Evolutionary conservation across 148 eudicot species (phyloP), one percentile per base, ranked within the genome.

Genomic region (Spergularia bocconei): DNA sequence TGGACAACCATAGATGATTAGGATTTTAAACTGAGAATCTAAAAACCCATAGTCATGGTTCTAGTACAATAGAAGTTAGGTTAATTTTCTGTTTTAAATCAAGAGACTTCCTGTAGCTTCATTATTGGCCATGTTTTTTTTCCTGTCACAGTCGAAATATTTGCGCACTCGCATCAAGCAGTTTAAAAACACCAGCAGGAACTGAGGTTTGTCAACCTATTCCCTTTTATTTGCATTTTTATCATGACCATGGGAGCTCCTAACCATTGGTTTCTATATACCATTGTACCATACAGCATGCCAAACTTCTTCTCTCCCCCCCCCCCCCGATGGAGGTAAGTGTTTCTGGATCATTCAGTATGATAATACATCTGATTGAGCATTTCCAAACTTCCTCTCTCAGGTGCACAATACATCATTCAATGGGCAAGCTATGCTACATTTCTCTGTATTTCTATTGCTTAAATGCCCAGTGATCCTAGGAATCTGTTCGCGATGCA

Each of bases 311-410:
- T 29, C 36, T 29, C 36, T 4, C 36, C 36, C 36, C 36, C 36
- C 1, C 36, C 36, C 2, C 2, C 36, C 23, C 19, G 16, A 67
- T 47, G 13, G 70, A 67, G 71, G 57, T 21, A n/a, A 13, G 36
- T 68, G 16, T 50, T 48, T 9, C 10, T 50, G 56, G 36, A 50
- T 21, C 10, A 15, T 21, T 68, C 56, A 68, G 71, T 19, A 2
- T 67, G 70, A 21, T 15, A 20, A 66, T 44, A 47, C 54, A 66
- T n/a, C 29, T 20, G 56, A 68, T 68, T 67, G 55, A 47, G 71
- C 55, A 12, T 13, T n/a, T 48, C 33, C 53, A 13, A 13, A 10
- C 56, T 67, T 29, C 36, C 36, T 29, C 55, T 48, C 29, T 0
- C 55, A 47, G 54, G 15, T 67, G 52, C 70, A 48, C 54, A 19